A percentile compares a stretch with the other conserved stretches of the same genome.
These are phyloP conservation scores for Xylaria sp. DNA, from an alignment of 2,329 filamentous ascomycete genomes.

Conservation along the genomic window DNA sequence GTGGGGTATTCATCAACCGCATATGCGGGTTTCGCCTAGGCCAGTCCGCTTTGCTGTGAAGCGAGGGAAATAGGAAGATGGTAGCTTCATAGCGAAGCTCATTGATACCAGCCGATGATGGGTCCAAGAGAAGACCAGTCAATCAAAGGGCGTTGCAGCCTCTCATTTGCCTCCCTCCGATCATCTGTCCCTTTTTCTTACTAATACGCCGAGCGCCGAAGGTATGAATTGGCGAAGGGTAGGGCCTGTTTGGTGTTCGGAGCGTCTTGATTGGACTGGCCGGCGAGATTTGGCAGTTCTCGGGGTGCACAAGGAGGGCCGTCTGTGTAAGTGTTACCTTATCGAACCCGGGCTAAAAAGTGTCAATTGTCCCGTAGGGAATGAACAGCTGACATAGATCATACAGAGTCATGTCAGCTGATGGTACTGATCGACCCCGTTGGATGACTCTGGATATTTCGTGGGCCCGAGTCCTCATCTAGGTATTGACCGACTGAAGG, in stretches of 20 bases:
- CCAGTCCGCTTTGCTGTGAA: neutral
- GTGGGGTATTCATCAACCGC: slow-evolving; percentile 5
- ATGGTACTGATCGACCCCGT: neutral
- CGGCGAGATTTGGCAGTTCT: neutral
- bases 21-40: slow-evolving; percentile 15
- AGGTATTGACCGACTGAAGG: neutral
- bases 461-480: neutral
- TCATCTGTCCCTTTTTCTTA: neutral
- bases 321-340: slow-evolving; percentile 4
- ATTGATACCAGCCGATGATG: neutral
- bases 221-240: neutral
- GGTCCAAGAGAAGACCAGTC: neutral
- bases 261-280: slow-evolving; percentile 4
- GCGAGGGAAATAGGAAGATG: neutral
- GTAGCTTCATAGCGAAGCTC: neutral
- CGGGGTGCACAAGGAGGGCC: neutral
- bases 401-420: neutral
- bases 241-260: neutral
- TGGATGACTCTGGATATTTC: neutral
- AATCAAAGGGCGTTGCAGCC: neutral
- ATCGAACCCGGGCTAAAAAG: neutral
- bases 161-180: neutral
- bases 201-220: neutral
- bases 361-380: neutral
- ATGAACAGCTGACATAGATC: neutral